These are phyloP conservation scores for Colletotrichum musae DNA, from an alignment of 2,329 filamentous ascomycete genomes.

Conservation along the genomic window DNA sequence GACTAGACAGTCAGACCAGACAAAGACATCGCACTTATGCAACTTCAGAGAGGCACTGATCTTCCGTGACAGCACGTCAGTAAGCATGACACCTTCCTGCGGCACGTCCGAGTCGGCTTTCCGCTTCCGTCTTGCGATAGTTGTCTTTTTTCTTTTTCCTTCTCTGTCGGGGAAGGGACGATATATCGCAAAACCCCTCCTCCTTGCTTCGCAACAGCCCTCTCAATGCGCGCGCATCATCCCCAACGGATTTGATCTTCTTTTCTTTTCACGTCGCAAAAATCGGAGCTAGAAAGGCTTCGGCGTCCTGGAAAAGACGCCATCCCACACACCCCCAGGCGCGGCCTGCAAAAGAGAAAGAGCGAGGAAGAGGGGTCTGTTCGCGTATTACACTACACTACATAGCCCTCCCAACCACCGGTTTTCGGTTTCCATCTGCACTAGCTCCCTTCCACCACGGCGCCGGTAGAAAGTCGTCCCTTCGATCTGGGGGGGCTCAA, in stretches of 20 bases:
- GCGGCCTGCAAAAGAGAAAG: background rate
- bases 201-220: background rate
- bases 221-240: background rate
- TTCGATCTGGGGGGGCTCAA: too few relatives aligned
- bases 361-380: background rate
- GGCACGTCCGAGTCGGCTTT: background rate
- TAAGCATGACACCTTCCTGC: constrained; percentile 4
- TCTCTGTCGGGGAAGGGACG: too few relatives aligned
- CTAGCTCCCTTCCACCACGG: background rate
- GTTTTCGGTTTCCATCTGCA: background rate
- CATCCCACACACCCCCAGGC: background rate
- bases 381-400: background rate
- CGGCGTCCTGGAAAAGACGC: background rate
- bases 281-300: too few relatives aligned
- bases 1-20: background rate
- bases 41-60: constrained; percentile 1
- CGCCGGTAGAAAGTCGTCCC: too few relatives aligned
- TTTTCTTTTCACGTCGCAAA: too few relatives aligned
- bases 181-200: background rate
- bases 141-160: background rate
- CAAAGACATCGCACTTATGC: background rate
- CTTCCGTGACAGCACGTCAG: background rate
- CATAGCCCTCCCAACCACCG: constrained; percentile 1
- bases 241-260: too few relatives aligned
- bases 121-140: background rate